Base-by-base conservation (phyloP, 2,329 filamentous ascomycete genomes). In the Beauveria sp. region DNA sequence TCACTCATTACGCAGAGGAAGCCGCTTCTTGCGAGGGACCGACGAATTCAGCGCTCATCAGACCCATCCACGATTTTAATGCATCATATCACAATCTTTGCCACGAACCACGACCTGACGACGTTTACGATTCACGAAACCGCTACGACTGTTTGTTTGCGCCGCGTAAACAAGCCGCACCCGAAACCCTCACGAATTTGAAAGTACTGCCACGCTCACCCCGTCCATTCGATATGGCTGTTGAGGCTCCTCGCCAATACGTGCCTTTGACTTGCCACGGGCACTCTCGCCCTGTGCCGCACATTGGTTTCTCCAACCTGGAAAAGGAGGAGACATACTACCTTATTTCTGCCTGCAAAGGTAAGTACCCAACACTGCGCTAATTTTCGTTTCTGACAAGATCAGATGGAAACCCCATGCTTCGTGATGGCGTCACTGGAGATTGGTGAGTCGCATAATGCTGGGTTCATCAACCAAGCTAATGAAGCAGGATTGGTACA, bases 361-460 rank as follows among this genome's bases (percentile, higher is more conserved):
- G 89, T 91, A 69, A 60, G 73, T 52, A 50, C 64, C 46, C 5
- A 24, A 49, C 40, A 43, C 60, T 50, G 63, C 65, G 45, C 50
- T 43, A 50, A 40, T 59, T 53, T 49, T 47, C 57, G 61, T 61
- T 63, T 63, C 67, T 72, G 61, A 73, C 65, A 34, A 46, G 54
- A 45, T 60, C 74, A 93, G 95, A 99, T 80, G 93, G 93, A 71
- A 98, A 98, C 73, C 95, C 95, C 56, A 98, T 98, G 93, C 88
- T 99, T 68, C 90, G 95, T 66, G 91, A 98, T 77, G 95, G 95
- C 65, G 84, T 96, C 64, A 99, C 93, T 53, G 95, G 95, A 63
- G 93, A 97, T 75, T 97, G 93, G 90, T 90, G 79, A 63, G 80
- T 67, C 53, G 45, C 61, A 24, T 24, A 7, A 38, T 14, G 60